Evolutionary conservation across 768 basidiomycete genomes (phyloP).

Genomic region (Solioccasus polychromus): DNA sequence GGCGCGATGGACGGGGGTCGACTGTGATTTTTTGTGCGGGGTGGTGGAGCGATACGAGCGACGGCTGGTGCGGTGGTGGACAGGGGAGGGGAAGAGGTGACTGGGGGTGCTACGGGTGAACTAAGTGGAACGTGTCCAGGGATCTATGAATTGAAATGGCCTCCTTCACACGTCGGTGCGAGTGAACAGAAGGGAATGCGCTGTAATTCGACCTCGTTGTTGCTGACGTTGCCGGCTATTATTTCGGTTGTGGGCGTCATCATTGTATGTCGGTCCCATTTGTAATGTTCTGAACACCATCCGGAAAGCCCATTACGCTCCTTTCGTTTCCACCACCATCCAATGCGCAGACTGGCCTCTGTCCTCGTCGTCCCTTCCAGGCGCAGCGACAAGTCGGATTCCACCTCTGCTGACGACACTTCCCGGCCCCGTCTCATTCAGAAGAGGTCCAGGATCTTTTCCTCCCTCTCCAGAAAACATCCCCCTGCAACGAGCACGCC

Average conservation of each 20-base stretch:
- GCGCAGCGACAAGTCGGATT: conserved; percentile 29
- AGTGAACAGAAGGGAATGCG: not conserved
- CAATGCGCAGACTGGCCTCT: conserved; percentile 66
- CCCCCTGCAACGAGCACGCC: conserved; percentile 12
- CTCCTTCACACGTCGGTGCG: conserved; percentile 13
- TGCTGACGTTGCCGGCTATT: conserved; percentile 12
- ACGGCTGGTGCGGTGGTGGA: conserved; percentile 53
- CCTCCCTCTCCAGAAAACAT: conserved; percentile 30
- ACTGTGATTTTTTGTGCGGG: conserved; percentile 45
- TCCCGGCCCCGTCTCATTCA: conserved; percentile 11
- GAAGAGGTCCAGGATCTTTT: conserved; percentile 24
- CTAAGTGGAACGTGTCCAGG: not conserved
- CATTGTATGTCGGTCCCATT: conserved; percentile 28
- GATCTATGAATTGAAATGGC: not conserved
- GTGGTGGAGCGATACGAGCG: conserved; percentile 68
- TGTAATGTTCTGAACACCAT: conserved; percentile 33
- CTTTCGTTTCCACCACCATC: conserved; percentile 23
- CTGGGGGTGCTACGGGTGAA: not conserved
- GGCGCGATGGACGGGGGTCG: conserved; percentile 55
- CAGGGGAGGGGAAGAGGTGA: conserved; percentile 4
- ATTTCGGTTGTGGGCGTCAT: conserved; percentile 10
- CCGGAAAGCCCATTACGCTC: conserved; percentile 14
- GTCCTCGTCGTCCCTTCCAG: conserved; percentile 49
- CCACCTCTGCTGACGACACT: conserved; percentile 17
- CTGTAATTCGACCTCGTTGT: conserved; percentile 3